A percentile compares a stretch with the other conserved stretches of the same genome.
Conservation (phyloP, 768 basidiomycete species). For the Suillus tomentosus region DNA sequence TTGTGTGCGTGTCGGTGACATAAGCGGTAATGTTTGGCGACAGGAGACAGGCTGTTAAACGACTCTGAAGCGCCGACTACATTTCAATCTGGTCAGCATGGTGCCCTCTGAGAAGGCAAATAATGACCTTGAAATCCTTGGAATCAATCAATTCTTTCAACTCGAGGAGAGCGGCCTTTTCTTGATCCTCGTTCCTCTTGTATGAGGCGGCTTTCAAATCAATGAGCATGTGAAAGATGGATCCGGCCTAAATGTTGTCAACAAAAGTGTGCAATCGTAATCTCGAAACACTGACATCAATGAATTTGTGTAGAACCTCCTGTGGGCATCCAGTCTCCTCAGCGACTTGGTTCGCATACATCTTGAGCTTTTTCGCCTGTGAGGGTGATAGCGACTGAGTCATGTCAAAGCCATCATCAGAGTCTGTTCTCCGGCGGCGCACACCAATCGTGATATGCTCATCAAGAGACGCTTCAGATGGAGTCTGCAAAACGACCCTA, state of each 20-base stretch:
- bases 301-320: neutral
- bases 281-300: neutral
- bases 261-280: neutral
- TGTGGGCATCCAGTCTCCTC: neutral
- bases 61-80: neutral
- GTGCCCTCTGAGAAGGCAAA: neutral
- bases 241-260: neutral
- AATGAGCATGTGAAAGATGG: neutral
- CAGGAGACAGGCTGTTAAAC: slow-evolving; percentile 5
- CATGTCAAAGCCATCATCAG: neutral
- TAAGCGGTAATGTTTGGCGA: slow-evolving; percentile 9
- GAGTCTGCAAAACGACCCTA: neutral
- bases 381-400: neutral
- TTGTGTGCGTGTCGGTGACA: neutral
- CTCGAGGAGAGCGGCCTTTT: neutral
- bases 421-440: neutral
- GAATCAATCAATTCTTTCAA: neutral
- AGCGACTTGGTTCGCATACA: neutral
- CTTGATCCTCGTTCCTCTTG: neutral
- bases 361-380: neutral
- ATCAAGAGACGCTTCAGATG: neutral
- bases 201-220: neutral
- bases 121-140: neutral
- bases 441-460: neutral
- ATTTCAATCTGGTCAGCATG: neutral